Evolutionary conservation across 2,329 filamentous ascomycete genomes (phyloP), one percentile per base, ranked within the genome.

Genomic region (Fusarium piperis): DNA sequence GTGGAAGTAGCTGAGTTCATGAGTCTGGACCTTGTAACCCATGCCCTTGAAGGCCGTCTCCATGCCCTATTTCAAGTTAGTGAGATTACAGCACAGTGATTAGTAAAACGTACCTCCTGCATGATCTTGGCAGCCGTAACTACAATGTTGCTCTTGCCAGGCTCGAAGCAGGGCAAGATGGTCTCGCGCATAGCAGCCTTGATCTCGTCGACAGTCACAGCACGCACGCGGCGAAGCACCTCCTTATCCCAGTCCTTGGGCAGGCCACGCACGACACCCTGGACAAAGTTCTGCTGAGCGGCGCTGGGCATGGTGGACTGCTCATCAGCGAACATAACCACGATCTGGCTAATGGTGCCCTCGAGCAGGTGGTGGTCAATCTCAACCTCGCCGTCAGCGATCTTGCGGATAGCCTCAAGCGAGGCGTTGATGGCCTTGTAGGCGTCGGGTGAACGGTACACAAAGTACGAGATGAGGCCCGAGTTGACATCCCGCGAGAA

Each of bases 401-500:
- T 91, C 66, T 90, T 91, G 46, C 90, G 85, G 44, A 98, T 90
- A 23, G 95, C 91, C 36, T 91, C 88, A 70, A 91, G 92, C 58
- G 92, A 92, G 1, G 93, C 93, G 32, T 86, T 84, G 77, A 96
- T 97, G 1, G 96, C 96, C 80, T 95, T 96, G 82, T 90, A 94
- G 0, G 92, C 92, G 72, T 98, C 94, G 0, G 96, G 95, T 0
- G 94, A 97, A 28, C 95, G 92, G 84, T 97, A 98, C 44, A 98
- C 92, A 61, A 91, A 90, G 83, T 97, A 97, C 68, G 93, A 91
- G 58, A 98, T 84, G 56, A 93, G 89, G 3, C 95, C 96, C 2
- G 90, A 91, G 77, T 96, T 94, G 30, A 93, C 84, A 77, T 94
- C 92, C 51, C 93, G 91, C 48, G 87, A 87, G 78, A 98, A 97